Percentiles rank a stretch among this genome's conserved stretches.
Evolutionary conservation across 345 rosid species (phyloP).

Genomic region (Salix exigua): DNA sequence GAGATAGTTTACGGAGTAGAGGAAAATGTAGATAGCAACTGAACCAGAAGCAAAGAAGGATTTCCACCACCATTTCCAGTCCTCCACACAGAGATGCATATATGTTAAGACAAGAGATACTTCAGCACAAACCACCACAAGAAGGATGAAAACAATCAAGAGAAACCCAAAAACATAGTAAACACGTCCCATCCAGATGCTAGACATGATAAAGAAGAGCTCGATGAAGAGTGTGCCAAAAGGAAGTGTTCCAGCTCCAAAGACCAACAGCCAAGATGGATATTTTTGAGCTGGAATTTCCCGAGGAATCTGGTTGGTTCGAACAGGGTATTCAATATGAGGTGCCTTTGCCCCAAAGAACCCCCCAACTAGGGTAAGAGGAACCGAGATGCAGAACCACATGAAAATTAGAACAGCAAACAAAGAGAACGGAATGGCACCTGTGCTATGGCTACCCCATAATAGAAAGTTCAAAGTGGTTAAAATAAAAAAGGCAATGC

Average conservation of each 20-base stretch:
- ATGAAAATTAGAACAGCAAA: conserved; percentile 47
- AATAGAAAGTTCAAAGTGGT: conserved; percentile 56
- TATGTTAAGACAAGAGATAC: conserved; percentile 66
- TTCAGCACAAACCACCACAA: conserved; percentile 69
- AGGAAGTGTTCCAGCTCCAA: conserved; percentile 74
- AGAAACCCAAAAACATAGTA: conserved; percentile 70
- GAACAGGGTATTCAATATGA: conserved; percentile 64
- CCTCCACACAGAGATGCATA: conserved; percentile 77
- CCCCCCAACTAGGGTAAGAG: conserved; percentile 65
- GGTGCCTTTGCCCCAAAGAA: conserved; percentile 61
- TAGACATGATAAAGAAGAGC: conserved; percentile 77
- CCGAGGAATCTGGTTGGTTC: conserved; percentile 74
- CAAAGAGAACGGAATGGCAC: conserved; percentile 66
- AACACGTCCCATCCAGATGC: conserved; percentile 75
- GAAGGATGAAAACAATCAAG: conserved; percentile 53
- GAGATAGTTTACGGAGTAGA: conserved; percentile 60
- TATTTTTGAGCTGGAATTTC: conserved; percentile 71
- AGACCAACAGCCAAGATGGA: conserved; percentile 73
- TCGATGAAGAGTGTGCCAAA: conserved; percentile 74
- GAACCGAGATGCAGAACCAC: conserved; percentile 72
- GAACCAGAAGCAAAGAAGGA: conserved; percentile 76
- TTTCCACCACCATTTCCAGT: conserved; percentile 83
- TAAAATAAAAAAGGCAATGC: conserved; percentile 58
- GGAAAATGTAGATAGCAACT: conserved; percentile 64
- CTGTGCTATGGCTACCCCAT: conserved; percentile 68